Evolutionary conservation across 2,329 filamentous ascomycete genomes (phyloP).

Genomic region (Xylariaceae sp.): DNA sequence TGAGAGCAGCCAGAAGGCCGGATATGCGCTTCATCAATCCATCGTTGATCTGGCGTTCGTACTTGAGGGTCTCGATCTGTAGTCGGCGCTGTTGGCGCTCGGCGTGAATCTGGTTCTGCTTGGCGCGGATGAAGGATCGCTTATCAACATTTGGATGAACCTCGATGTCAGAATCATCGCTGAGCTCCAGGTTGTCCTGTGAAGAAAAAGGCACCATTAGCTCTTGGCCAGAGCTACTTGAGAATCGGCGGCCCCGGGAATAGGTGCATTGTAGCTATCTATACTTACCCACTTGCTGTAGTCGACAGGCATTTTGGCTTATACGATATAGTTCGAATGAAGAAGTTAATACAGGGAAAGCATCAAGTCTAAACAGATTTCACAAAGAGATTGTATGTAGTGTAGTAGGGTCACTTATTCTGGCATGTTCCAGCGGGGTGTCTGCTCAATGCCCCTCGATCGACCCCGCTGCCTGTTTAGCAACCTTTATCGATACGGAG

Average conservation of each 20-base stretch:
- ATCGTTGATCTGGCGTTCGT: constrained; percentile 92
- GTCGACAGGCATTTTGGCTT: constrained; percentile 57
- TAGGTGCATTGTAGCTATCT: background rate
- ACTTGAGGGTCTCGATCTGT: constrained; percentile 90
- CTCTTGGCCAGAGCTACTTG: too few species aligned
- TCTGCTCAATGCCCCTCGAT: too few species aligned
- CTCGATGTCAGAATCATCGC: constrained; percentile 97
- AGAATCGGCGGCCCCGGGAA: too few species aligned
- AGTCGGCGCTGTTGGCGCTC: constrained; percentile 84
- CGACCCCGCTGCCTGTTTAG: too few species aligned
- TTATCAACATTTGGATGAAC: constrained; percentile 99
- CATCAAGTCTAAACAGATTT: background rate
- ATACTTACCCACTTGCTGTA: constrained; percentile 72
- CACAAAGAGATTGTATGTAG: background rate
- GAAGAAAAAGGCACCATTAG: constrained; percentile 19
- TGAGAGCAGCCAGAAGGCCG: constrained; percentile 74
- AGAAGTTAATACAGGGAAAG: background rate
- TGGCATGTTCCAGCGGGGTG: constrained; percentile 20
- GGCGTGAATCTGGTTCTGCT: constrained; percentile 96
- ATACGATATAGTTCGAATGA: background rate
- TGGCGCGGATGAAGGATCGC: constrained; percentile 95
- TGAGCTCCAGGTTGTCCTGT: constrained; percentile 90
- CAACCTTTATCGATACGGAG: too few species aligned
- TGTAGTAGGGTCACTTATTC: constrained; percentile 4
- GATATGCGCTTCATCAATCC: constrained; percentile 86